Conservation (phyloP, 805 yeast genomes). For the Candida ipomoeae region DNA sequence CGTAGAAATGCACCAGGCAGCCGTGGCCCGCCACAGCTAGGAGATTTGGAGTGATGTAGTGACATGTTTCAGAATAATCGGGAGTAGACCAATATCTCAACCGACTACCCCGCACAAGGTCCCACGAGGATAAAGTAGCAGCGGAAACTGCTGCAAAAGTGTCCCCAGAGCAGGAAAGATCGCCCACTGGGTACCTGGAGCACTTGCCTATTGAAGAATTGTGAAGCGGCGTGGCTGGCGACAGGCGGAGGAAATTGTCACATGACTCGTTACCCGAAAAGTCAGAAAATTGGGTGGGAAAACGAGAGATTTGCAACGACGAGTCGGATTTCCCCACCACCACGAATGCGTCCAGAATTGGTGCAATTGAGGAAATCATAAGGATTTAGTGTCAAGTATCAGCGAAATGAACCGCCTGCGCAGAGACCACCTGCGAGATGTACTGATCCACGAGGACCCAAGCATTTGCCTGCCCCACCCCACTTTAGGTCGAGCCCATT, state of each 20-base stretch:
- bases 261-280: not conserved
- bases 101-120: slow-evolving; percentile 11
- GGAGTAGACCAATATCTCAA: slow-evolving; percentile 10
- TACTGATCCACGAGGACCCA: not conserved
- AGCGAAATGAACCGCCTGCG: not conserved
- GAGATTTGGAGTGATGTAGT: slow-evolving; percentile 6
- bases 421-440: not conserved
- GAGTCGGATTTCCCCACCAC: slow-evolving; percentile 15
- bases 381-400: not conserved
- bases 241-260: not conserved
- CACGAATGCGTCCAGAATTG: slow-evolving; percentile 13
- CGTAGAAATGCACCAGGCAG: slow-evolving; percentile 15
- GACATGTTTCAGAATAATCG: slow-evolving; percentile 11
- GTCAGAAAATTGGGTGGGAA: not conserved
- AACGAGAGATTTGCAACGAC: slow-evolving; percentile 7
- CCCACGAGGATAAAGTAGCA: slow-evolving; percentile 14
- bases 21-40: slow-evolving; percentile 17
- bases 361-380: slow-evolving; percentile 13
- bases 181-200: slow-evolving; percentile 14
- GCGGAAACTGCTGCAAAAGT: slow-evolving; percentile 12
- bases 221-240: slow-evolving; percentile 1
- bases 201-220: slow-evolving; percentile 13
- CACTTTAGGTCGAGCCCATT: not conserved
- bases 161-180: slow-evolving; percentile 5
- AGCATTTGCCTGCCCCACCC: not conserved